These are phyloP conservation scores for Leptomonas seymouri DNA, from an alignment of 208 protist species.

Conservation along the genomic window DNA sequence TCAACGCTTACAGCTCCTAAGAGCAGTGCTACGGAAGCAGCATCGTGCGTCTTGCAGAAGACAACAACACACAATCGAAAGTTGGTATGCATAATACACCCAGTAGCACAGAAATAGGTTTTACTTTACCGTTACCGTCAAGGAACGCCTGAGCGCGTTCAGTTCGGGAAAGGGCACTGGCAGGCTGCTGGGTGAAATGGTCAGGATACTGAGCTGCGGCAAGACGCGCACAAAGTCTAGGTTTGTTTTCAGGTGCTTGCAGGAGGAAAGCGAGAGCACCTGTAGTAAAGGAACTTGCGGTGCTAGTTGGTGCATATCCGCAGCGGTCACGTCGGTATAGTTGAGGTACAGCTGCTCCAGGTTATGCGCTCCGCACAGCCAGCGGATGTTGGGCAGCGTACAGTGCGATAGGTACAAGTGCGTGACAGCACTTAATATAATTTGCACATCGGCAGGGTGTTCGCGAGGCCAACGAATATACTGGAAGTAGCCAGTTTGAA, in stretches of 20 bases:
- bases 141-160: not conserved
- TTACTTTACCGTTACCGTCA: constrained; percentile 23
- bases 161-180: not conserved
- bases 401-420: constrained; percentile 34
- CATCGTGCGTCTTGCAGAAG: not conserved
- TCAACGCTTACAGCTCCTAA: no score
- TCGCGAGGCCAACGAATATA: constrained; percentile 33
- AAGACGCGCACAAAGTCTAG: constrained; percentile 42
- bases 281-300: constrained; percentile 26
- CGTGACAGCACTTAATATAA: constrained; percentile 9
- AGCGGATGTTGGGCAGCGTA: constrained; percentile 31
- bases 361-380: constrained; percentile 36
- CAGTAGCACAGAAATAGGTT: not conserved
- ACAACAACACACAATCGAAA: constrained; percentile 2
- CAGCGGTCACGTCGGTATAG: constrained; percentile 45
- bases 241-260: constrained; percentile 36
- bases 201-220: constrained; percentile 19
- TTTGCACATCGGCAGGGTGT: constrained; percentile 5
- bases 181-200: constrained; percentile 32
- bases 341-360: constrained; percentile 44
- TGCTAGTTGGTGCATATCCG: constrained; percentile 30
- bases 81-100: not conserved
- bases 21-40: no score
- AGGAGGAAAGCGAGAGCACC: constrained; percentile 39
- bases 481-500: constrained; percentile 19